Base-by-base conservation (phyloP, 169 alveolate species). In the Eimeria acervulina region DNA sequence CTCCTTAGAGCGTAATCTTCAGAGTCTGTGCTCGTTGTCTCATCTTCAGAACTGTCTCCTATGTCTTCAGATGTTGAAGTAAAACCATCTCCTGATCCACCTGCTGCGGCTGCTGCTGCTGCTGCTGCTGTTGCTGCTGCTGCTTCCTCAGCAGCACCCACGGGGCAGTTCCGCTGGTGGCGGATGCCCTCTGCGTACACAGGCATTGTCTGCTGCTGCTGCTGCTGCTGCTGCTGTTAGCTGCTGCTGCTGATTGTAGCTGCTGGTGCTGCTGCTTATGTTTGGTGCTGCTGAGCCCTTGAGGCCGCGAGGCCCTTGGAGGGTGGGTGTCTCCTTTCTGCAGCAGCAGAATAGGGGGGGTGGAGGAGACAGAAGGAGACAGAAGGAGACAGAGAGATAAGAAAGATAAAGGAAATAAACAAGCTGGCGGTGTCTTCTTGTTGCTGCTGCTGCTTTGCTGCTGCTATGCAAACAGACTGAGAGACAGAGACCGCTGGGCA, bases 111-210 rank as follows among this genome's bases (percentile, higher is more conserved):
- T 51, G 59, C 59, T 51, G 59, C 59, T 51, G 21, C 68, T 55
- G 28, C 68, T 55, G 10, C 68, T 28, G 80, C 80, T 8, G 17
- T 42, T 2, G 80, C 80, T 8, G 80, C 80, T 13, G 42, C 47
- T 1, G 80, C 90, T 47, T 47, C 59, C 31, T 81, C 90, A 5
- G 52, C 72, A 13, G 23, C 74, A 3, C 47, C 90, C 13, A 44
- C 59, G 7, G 90, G 90, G 72, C 90, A 81, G n/a, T 44, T 51
- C 90, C 90, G 90, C 90, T 81, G 52, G 90, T 81, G 90, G 90
- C 90, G 90, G 90, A 81, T 28, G 51, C 90, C 90, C 90, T 81
- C 72, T 12, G 90, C 90, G 90, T 81, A 81, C n/a, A 81, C 52
- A 2, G 90, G 90, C 90, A 81, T 81, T 17, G 80, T 21, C 68